Evolutionary conservation across 2,329 filamentous ascomycete species (phyloP), one percentile per base, ranked within the genome.

Genomic region (Pestalotiopsis sp.): DNA sequence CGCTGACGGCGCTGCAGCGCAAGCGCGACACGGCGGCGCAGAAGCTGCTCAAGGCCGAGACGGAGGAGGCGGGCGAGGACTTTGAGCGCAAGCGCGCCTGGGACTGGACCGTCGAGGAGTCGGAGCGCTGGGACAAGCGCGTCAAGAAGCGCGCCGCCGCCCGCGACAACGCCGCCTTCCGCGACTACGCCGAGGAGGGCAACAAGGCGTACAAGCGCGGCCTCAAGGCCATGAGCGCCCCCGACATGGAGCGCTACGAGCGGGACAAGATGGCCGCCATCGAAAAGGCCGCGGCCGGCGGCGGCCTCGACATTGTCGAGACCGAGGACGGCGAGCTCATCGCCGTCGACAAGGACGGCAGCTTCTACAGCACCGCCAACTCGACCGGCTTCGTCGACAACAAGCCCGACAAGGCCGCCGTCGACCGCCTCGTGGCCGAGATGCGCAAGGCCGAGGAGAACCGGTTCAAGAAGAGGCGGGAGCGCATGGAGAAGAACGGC

Each of bases 81-180:
- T 99, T 98, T 77, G 96, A 99, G 85, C 93, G 96, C 73, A 98
- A 98, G 83, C 91, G 96, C 56, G 96, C 96, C 1, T 99, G 96
- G 96, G 96, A 98, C 83, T 99, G 96, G 93, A 99, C 96, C 0
- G 85, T 95, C 6, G 96, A 99, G 72, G 96, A 99, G 82, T 93
- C 90, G 74, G 96, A 98, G 83, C 90, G 88, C 73, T 99, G 96
- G 96, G 96, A 99, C 81, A 92, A 91, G 83, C 91, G 95, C 39
- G 84, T 97, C 79, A 93, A 92, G 76, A 97, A 97, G 86, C 97
- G 94, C 83, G 89, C 90, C 69, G 88, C 89, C 20, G 92, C 93
- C 76, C 87, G 92, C 71, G 94, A 97, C 78, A 91, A 95, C 80
- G 94, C 94, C 69, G 92, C 94, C 2, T 99, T 99, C 82, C 89